Conservation (phyloP, 2,329 filamentous ascomycete species). For the Colletotrichum tofieldiae region DNA sequence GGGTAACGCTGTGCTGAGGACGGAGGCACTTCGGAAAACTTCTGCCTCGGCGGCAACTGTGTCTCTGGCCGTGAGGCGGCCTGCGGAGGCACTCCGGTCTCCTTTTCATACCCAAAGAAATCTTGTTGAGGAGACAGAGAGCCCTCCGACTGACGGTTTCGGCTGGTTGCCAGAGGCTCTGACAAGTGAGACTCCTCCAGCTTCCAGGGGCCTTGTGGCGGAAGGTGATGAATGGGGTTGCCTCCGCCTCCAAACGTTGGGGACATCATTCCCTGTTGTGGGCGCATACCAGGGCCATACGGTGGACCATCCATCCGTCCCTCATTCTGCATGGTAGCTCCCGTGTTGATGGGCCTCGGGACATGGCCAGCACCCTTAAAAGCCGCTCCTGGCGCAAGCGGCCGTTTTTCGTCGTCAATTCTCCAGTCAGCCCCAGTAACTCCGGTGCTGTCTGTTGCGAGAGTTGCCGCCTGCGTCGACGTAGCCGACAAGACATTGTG, state of each 20-base stretch:
- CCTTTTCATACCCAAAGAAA: slow-evolving; percentile 65
- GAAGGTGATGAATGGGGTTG: slow-evolving; percentile 59
- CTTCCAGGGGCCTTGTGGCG: slow-evolving; percentile 66
- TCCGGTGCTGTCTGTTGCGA: slow-evolving; percentile 35
- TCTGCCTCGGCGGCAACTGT: slow-evolving; percentile 47
- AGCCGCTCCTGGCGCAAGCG: slow-evolving; percentile 22
- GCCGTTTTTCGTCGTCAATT: slow-evolving; percentile 36
- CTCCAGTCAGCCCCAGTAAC: slow-evolving; percentile 23
- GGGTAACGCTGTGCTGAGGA: slow-evolving; percentile 67
- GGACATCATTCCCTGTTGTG: slow-evolving; percentile 36
- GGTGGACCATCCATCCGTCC: slow-evolving; percentile 48
- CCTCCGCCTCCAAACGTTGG: slow-evolving; percentile 33
- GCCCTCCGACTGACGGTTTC: slow-evolving; percentile 34
- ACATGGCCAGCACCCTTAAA: slow-evolving; percentile 25
- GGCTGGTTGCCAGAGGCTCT: slow-evolving; percentile 57
- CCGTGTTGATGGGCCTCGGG: slow-evolving; percentile 26
- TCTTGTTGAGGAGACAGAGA: slow-evolving; percentile 52
- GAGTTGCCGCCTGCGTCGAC: slow-evolving; percentile 37
- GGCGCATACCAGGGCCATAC: slow-evolving; percentile 29
- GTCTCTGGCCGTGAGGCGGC: slow-evolving; percentile 39
- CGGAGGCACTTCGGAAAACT: slow-evolving; percentile 61
- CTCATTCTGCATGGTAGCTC: slow-evolving; percentile 17
- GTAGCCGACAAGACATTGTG: slow-evolving; percentile 27
- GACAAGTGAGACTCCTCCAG: slow-evolving; percentile 69
- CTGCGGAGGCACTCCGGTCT: slow-evolving; percentile 57